A percentile compares a stretch with the other conserved stretches of the same genome.
Evolutionary conservation across 352 stramenopile genomes (phyloP).

Genomic region (Globisporangium splendens): DNA sequence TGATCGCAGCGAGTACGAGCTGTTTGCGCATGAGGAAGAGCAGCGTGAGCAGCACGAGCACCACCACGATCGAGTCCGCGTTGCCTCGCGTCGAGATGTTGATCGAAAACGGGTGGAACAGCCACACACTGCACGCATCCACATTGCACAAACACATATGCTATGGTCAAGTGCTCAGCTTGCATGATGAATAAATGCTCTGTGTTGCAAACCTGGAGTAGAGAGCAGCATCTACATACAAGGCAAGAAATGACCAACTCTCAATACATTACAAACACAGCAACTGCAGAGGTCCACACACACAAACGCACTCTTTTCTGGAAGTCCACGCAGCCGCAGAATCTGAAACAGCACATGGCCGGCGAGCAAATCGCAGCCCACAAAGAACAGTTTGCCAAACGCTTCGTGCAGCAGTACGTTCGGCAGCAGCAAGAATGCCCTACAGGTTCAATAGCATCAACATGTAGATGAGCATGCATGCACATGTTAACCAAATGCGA

Average conservation of each 20-base stretch:
- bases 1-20: constrained; percentile 61
- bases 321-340: constrained; percentile 59
- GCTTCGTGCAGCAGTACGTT: constrained; percentile 74
- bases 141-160: neutral
- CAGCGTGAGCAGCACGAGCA: constrained; percentile 93
- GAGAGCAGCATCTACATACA: constrained; percentile 42
- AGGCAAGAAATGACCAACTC: neutral
- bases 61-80: constrained; percentile 92
- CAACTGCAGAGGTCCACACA: neutral
- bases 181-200: neutral
- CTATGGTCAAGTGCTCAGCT: too few species aligned
- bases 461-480: too few species aligned
- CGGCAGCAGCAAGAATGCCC: constrained; percentile 66
- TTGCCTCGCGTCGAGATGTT: constrained; percentile 99
- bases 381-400: constrained; percentile 96
- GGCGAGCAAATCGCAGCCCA: constrained; percentile 91
- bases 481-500: neutral
- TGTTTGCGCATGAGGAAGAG: constrained; percentile 80
- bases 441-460: too few species aligned
- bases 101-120: constrained; percentile 98
- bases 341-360: constrained; percentile 89
- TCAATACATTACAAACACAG: neutral
- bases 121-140: constrained; percentile 74
- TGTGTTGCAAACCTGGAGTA: constrained; percentile 43
- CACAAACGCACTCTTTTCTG: constrained; percentile 34